Evolutionary conservation across 1,284 basidiomycete species (phyloP), one percentile per base, ranked within the genome.

Genomic region (Tylopilus sp.): DNA sequence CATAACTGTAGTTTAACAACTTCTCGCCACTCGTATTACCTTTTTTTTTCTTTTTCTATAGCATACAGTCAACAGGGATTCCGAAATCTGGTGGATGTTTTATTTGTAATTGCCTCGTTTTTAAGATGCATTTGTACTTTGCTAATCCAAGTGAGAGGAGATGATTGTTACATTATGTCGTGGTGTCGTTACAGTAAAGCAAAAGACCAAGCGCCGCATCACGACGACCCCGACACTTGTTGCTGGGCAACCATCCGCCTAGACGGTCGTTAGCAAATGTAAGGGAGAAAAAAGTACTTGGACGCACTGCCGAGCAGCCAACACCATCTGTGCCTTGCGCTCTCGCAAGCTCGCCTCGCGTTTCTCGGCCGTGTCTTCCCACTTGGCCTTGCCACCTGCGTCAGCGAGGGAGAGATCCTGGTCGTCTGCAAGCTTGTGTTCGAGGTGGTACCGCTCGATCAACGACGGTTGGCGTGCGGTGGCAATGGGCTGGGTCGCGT

Each of bases 301-400:
- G 10, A 55, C 22, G 4, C 73, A 94, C 93, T 92, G 89, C 78
- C 93, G 82, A 2, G 93, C 93, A 49, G 91, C 93, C 67, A 95
- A 77, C 65, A 95, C 88, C 93, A 95, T 94, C 77, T 89, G 87
- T 19, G 91, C 92, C 79, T 95, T 94, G 67, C 93, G 81, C 72
- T 93, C 91, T 69, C 82, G 83, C 72, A 95, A 77, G 79, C 89
- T 93, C 9, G 87, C 88, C 75, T 94, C 92, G 29, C 93, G 83
- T 79, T 89, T 89, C 77, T 91, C 90, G 7, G 92, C 66, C 2
- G 84, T 91, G 66, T 89, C 89, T 75, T 94, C 92, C 93, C 93
- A 94, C 24, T 82, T 82, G 2, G 91, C 87, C 69, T 89, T 90
- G 6, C 89, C 90, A 4, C 88, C 89, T 0, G 82, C 82, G 29